Evolutionary conservation across 306 rosid genomes (phyloP).

Genomic region (Sindora glabra): DNA sequence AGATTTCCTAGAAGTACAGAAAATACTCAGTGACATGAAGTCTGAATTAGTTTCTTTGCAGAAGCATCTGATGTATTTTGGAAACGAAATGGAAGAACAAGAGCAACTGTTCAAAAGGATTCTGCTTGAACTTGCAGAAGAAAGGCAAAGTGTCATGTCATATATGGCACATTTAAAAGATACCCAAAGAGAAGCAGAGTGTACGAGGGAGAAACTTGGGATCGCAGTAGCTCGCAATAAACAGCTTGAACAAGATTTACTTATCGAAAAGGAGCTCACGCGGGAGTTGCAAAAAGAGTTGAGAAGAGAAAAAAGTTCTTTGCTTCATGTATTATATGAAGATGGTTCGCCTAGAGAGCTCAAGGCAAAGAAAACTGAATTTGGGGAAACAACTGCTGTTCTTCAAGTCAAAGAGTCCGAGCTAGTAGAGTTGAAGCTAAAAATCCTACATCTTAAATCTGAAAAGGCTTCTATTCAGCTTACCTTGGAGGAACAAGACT

Average conservation of each 20-base stretch:
- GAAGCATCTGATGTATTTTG: conserved; percentile 57
- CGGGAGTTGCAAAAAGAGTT: conserved; percentile 53
- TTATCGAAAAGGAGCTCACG: conserved; percentile 49
- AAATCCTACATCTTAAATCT: conserved; percentile 74
- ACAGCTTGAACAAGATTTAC: conserved; percentile 56
- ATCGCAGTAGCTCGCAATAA: conserved; percentile 51
- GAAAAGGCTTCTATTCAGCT: conserved; percentile 57
- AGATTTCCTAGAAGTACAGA: conserved; percentile 64
- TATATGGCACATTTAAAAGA: conserved; percentile 55
- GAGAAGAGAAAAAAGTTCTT: conserved; percentile 52
- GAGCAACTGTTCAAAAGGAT: conserved; percentile 54
- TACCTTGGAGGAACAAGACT: conserved; percentile 70
- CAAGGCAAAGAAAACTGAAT: conserved; percentile 34
- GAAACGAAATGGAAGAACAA: conserved; percentile 66
- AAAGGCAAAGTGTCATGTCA: conserved; percentile 44
- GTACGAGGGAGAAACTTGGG: conserved; percentile 57
- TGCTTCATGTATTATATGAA: conserved; percentile 55
- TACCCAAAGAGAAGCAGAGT: conserved; percentile 70
- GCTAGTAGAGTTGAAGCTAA: conserved; percentile 70
- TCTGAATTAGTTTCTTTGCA: conserved; percentile 82
- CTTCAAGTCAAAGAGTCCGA: conserved; percentile 60
- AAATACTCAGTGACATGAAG: conserved; percentile 60
- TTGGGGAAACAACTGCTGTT: conserved; percentile 33
- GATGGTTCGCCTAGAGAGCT: conserved; percentile 49
- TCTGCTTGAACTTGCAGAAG: conserved; percentile 60